Conservation (phyloP, 768 basidiomycete genomes). For the Auriculariales sp. region DNA sequence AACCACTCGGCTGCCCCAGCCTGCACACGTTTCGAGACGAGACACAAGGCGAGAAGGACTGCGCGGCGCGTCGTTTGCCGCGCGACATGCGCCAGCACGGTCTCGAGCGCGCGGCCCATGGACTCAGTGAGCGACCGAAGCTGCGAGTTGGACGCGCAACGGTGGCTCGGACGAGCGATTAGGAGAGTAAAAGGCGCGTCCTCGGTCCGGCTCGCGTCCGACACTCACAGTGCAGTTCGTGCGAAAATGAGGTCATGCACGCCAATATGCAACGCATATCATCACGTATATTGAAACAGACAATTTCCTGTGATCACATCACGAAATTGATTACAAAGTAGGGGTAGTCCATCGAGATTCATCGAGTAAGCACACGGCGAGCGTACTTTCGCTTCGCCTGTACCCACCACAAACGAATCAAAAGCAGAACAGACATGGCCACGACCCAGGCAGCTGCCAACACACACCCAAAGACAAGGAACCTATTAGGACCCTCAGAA, state of each 20-base stretch:
- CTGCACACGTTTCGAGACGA: not conserved
- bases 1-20: not conserved
- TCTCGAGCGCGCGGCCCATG: not conserved
- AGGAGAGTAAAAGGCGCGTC: not conserved
- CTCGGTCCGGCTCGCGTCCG: too few species aligned
- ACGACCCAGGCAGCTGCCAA: conserved; percentile 31
- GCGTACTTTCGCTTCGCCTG: conserved; percentile 28
- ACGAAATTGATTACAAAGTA: not conserved
- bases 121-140: too few species aligned
- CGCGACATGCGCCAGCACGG: not conserved
- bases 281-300: not conserved
- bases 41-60: not conserved
- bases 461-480: conserved; percentile 42
- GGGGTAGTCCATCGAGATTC: not conserved
- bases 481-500: conserved; percentile 12
- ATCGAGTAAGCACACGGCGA: conserved; percentile 4
- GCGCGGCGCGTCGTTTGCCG: not conserved
- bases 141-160: not conserved
- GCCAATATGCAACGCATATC: not conserved
- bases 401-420: conserved; percentile 54
- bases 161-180: not conserved
- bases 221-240: too few species aligned
- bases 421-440: conserved; percentile 24
- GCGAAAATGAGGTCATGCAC: too few species aligned
- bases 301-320: not conserved